Evolutionary conservation across 179 eudicot species (phyloP), one percentile per base, ranked within the genome.

Genomic region (Beta macrorhiza): DNA sequence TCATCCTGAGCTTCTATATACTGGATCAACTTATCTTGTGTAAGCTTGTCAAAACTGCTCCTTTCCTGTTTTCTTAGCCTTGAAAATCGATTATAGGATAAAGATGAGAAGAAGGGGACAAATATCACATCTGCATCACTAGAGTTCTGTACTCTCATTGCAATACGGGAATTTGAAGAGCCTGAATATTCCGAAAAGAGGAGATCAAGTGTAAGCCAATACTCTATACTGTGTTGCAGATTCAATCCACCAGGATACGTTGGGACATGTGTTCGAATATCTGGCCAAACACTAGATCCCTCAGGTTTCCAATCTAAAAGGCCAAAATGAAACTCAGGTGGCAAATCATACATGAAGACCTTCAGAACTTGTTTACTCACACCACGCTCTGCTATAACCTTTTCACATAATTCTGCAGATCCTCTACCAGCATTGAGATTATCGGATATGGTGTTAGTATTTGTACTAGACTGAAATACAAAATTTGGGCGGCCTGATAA

Each of bases 151-250:
- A 95, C 97, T 85, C 98, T 89, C 20, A 86, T 61, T 17, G 95
- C 95, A 65, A 82, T 70, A 32, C 90, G 90, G 68, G 87, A 87
- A 44, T 19, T 52, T 0, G 84, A 51, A 78, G 86, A 63, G 17
- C 81, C 87, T 51, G 89, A 78, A 59, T 87, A 90, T 74, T 91
- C 91, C 0, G 99, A 95, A 67, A 78, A 85, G 37, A 95, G 84
- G 64, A 95, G 93, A 87, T 95, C 98, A 75, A 95, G 83, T 6
- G 98, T 91, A 49, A 93, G 96, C 98, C 99, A 95, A 85, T 93
- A 95, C 80, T 93, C 99, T 77, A 95, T 89, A 77, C 98, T 95
- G 73, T 95, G 99, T 84, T 95, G 99, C 76, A 90, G 80, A 76
- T 95, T 95, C 74, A 95, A 81, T 0, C 99, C 98, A 57, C 99